Percentiles rank a stretch among this genome's conserved stretches.
These are phyloP conservation scores for Pichia sp. DNA, from an alignment of 1,139 yeast genomes.

Conservation along the genomic window DNA sequence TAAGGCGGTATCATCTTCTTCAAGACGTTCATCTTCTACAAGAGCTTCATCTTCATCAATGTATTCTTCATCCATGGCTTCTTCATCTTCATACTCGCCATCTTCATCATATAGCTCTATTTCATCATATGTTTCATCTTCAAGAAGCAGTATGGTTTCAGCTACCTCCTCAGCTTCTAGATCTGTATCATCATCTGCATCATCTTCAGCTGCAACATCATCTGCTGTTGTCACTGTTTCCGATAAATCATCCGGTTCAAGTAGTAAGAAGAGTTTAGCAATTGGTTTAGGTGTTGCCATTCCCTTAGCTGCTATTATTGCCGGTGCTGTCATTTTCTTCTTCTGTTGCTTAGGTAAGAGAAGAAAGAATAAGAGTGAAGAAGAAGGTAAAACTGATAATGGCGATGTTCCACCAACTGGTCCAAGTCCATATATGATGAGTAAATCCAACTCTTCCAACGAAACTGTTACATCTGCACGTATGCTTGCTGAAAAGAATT, in stretches of 20 bases:
- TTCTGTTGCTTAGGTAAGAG: slow-evolving; percentile 55
- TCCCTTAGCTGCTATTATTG: slow-evolving; percentile 54
- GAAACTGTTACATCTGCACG: slow-evolving; percentile 9
- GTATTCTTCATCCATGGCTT: slow-evolving; percentile 7
- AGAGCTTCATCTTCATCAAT: slow-evolving; percentile 26
- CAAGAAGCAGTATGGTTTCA: slow-evolving; percentile 7
- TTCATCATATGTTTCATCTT: not conserved
- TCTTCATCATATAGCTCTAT: not conserved
- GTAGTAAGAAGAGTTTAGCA: slow-evolving; percentile 53
- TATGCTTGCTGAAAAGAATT: slow-evolving; percentile 48
- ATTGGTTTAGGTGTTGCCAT: slow-evolving; percentile 89
- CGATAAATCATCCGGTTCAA: slow-evolving; percentile 22
- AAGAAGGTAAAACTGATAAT: slow-evolving; percentile 26
- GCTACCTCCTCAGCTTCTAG: slow-evolving; percentile 19
- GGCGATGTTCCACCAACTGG: slow-evolving; percentile 34
- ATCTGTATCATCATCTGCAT: slow-evolving; percentile 23
- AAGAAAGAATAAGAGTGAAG: slow-evolving; percentile 35
- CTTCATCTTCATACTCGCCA: slow-evolving; percentile 15
- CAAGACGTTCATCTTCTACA: slow-evolving; percentile 3
- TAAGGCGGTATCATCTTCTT: slow-evolving; percentile 19
- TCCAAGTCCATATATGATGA: slow-evolving; percentile 32
- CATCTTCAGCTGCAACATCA: slow-evolving; percentile 20
- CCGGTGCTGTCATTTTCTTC: slow-evolving; percentile 49
- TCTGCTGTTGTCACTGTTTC: not conserved
- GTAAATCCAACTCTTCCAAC: slow-evolving; percentile 31